phyloP scores from a whole-genome alignment of 768 basidiomycete genomes.

The Hygrocybe punicea region DNA sequence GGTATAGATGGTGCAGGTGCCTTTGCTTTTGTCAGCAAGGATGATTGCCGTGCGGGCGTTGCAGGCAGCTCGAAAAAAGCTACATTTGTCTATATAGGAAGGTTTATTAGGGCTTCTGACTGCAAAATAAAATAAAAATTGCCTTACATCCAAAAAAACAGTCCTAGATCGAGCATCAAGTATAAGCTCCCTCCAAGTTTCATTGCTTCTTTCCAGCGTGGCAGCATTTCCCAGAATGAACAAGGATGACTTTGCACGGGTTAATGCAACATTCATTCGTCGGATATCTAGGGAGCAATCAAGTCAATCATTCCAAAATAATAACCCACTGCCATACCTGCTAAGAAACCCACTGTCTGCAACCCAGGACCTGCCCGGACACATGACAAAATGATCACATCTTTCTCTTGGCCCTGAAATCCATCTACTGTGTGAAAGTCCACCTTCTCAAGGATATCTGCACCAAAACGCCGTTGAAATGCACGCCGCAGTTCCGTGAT shows the following conservation, averaged over 20 bases:
- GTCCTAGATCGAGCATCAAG: conserved; percentile 67
- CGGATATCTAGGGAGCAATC: conserved; percentile 52
- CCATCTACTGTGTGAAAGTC: conserved; percentile 99
- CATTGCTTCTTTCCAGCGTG: conserved; percentile 83
- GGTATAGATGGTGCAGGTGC: conserved; percentile 20
- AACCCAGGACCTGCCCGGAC: conserved; percentile 90
- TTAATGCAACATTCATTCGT: conserved; percentile 98
- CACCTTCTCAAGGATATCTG: conserved; percentile 62
- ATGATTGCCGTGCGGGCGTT: conserved; percentile 5
- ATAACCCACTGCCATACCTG: conserved; percentile 44
- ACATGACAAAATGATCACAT: conserved; percentile 95
- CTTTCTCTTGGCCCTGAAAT: conserved; percentile 99
- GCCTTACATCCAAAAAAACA: conserved; percentile 60
- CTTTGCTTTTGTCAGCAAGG: conserved; percentile 24
- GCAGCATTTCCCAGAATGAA: conserved; percentile 90
- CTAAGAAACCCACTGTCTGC: conserved; percentile 81
- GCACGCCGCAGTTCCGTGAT: conserved; percentile 65
- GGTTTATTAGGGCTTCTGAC: conserved; percentile 1
- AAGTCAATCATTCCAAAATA: background rate
- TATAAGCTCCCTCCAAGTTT: conserved; percentile 75
- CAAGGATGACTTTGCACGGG: conserved; percentile 91
- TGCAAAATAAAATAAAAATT: background rate
- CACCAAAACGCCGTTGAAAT: conserved; percentile 72
- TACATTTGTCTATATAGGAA: conserved; percentile 21
- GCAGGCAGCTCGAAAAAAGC: conserved; percentile 25